phyloP scores from a whole-genome alignment of 345 rosid genomes.

The Carallia pectinifolia region DNA sequence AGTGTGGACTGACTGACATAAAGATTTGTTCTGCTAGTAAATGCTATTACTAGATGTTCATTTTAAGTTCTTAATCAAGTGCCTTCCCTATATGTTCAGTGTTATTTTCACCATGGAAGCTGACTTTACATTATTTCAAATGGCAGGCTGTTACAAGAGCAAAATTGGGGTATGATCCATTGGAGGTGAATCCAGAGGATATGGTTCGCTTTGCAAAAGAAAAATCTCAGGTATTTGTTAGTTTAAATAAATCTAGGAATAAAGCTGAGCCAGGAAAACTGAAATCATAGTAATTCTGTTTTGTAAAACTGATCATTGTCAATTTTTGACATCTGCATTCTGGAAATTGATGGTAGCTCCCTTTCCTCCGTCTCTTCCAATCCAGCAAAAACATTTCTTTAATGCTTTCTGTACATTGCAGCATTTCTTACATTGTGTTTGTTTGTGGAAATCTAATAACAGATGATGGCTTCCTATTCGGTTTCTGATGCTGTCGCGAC shows the following conservation, averaged over 20 bases:
- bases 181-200: slow-evolving; percentile 98
- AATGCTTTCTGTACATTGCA: slow-evolving; percentile 1
- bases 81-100: no score
- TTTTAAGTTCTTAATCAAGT: slow-evolving; percentile 8
- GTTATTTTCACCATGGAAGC: neutral
- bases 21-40: no score
- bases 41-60: neutral
- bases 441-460: slow-evolving; percentile 34
- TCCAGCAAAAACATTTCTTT: neutral
- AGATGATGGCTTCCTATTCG: slow-evolving; percentile 99
- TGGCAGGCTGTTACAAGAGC: slow-evolving; percentile 92
- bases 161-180: slow-evolving; percentile 94
- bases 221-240: slow-evolving; percentile 73
- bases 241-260: neutral
- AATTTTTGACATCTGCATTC: neutral
- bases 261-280: neutral
- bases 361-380: no score
- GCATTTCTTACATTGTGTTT: slow-evolving; percentile 26
- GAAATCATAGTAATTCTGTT: neutral
- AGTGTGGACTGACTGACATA: neutral
- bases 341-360: neutral
- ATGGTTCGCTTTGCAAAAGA: slow-evolving; percentile 96
- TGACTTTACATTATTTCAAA: slow-evolving; percentile 17
- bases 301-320: neutral
- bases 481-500: slow-evolving; percentile 99